These are phyloP conservation scores for Tephrocybe sp. DNA, from an alignment of 768 basidiomycete genomes.

Conservation along the genomic window DNA sequence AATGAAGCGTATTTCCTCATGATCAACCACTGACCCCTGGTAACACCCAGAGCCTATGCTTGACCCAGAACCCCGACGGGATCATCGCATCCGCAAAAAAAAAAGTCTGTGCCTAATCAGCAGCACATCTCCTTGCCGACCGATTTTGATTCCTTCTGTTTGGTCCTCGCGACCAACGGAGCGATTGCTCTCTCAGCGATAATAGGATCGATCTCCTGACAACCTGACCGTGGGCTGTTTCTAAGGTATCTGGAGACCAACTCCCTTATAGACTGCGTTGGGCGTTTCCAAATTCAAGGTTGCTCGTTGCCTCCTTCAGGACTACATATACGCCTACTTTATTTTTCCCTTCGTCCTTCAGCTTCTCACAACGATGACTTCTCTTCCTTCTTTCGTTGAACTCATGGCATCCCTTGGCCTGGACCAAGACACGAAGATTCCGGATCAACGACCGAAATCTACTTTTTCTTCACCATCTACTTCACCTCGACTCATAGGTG, in stretches of 20 bases:
- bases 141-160: slow-evolving; percentile 43
- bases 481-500: slow-evolving; percentile 36
- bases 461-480: slow-evolving; percentile 45
- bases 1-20: background rate
- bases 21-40: background rate
- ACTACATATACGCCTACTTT: slow-evolving; percentile 23
- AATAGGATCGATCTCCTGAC: slow-evolving; percentile 46
- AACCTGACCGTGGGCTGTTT: slow-evolving; percentile 59
- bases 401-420: slow-evolving; percentile 84
- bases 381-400: slow-evolving; percentile 85
- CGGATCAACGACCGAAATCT: slow-evolving; percentile 36
- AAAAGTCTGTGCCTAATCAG: slow-evolving; percentile 22
- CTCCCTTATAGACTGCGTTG: slow-evolving; percentile 39
- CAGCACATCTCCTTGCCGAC: slow-evolving; percentile 65
- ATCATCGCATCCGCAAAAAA: slow-evolving; percentile 12
- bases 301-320: slow-evolving; percentile 27
- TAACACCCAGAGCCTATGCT: background rate
- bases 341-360: slow-evolving; percentile 31
- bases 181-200: slow-evolving; percentile 36
- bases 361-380: slow-evolving; percentile 48
- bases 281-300: slow-evolving; percentile 30
- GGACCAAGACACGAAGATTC: slow-evolving; percentile 37
- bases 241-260: slow-evolving; percentile 39
- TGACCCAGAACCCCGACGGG: slow-evolving; percentile 12
- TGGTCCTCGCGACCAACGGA: slow-evolving; percentile 36